Conservation (phyloP, 495 filamentous ascomycete species). For the Apiosordaria backusii region DNA sequence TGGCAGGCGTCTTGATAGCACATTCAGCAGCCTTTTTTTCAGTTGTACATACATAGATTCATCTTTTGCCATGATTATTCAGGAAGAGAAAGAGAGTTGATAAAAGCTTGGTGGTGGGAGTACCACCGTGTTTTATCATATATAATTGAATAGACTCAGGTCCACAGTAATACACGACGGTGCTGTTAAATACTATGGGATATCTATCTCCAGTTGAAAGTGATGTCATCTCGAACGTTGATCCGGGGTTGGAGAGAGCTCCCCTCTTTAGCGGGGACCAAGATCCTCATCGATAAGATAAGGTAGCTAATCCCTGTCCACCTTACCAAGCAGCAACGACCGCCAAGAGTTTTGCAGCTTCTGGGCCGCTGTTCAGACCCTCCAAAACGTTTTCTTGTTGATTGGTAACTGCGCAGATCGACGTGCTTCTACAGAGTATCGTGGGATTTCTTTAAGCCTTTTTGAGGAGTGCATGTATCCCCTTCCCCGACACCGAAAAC, state of each 20-base stretch:
- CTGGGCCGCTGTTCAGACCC: too few species aligned
- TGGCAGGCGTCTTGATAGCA: background rate
- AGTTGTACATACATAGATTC: background rate
- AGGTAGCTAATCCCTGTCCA: background rate
- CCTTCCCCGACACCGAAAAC: conserved; percentile 10
- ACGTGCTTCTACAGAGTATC: background rate
- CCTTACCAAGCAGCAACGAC: background rate
- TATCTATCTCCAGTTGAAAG: too few species aligned
- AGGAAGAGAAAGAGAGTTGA: background rate
- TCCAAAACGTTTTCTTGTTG: conserved; percentile 10
- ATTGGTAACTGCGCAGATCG: background rate
- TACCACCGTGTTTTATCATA: background rate
- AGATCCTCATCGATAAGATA: background rate
- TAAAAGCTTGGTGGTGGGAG: background rate
- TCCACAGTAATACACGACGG: too few species aligned
- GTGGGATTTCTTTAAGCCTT: background rate
- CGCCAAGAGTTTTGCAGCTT: background rate
- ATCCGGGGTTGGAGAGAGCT: too few species aligned
- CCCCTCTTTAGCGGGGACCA: background rate
- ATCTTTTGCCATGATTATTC: background rate
- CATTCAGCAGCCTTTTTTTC: background rate
- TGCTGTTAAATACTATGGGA: too few species aligned
- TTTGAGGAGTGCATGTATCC: conserved; percentile 14
- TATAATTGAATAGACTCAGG: background rate
- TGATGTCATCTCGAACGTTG: background rate